Evolutionary conservation across 2,329 filamentous ascomycete species (phyloP).

Genomic region (Colletotrichum simmondsii): DNA sequence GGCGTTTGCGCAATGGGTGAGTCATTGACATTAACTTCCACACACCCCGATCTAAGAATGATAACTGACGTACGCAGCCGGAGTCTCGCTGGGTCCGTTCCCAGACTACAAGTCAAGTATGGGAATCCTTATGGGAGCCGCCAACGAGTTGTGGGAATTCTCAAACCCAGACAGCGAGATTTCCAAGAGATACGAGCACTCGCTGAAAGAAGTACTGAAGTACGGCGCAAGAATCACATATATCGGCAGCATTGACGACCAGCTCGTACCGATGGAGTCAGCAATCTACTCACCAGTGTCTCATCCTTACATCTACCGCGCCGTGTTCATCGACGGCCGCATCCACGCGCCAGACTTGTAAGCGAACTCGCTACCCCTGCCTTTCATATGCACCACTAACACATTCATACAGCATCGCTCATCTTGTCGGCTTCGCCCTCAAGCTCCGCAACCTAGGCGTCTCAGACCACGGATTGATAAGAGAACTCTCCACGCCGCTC

Average conservation of each 20-base stretch:
- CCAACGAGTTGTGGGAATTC: slow-evolving; percentile 96
- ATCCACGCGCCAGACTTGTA: slow-evolving; percentile 92
- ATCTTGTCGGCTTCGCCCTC: slow-evolving; percentile 91
- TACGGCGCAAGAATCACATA: slow-evolving; percentile 88
- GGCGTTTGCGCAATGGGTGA: slow-evolving; percentile 83
- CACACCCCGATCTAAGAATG: background rate
- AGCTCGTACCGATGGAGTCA: slow-evolving; percentile 91
- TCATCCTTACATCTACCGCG: slow-evolving; percentile 93
- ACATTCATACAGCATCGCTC: slow-evolving; percentile 69
- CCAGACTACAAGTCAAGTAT: slow-evolving; percentile 90
- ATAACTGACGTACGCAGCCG: slow-evolving; percentile 61
- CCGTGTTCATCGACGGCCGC: slow-evolving; percentile 95
- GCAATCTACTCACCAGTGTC: slow-evolving; percentile 86
- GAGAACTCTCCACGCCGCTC: slow-evolving; percentile 87
- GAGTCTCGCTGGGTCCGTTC: slow-evolving; percentile 93
- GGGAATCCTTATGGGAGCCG: slow-evolving; percentile 86
- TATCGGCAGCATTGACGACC: slow-evolving; percentile 95
- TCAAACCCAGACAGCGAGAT: slow-evolving; percentile 83
- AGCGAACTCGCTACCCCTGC: slow-evolving; percentile 38
- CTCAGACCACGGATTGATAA: slow-evolving; percentile 91
- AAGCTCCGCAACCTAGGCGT: slow-evolving; percentile 95
- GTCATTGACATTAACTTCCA: slow-evolving; percentile 30
- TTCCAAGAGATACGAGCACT: slow-evolving; percentile 81
- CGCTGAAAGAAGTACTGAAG: slow-evolving; percentile 78
- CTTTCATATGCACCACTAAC: background rate